A percentile compares a stretch with the other conserved stretches of the same genome.
Evolutionary conservation across 2,329 filamentous ascomycete species (phyloP).

Genomic region (Aureobasidium sp.): DNA sequence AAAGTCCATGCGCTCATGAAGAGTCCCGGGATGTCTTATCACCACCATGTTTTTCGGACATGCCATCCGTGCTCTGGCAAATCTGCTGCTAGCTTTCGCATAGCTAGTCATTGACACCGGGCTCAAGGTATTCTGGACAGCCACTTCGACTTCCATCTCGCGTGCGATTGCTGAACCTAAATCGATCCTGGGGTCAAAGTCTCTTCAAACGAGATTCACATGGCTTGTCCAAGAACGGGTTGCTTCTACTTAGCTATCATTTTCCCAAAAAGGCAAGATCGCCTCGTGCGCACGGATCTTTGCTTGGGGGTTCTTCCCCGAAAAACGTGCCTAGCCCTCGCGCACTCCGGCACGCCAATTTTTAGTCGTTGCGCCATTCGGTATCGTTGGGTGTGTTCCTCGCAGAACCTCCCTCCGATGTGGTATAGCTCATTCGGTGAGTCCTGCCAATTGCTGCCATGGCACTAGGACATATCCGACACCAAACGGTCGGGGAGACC

Average conservation of each 20-base stretch:
- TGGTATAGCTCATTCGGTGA: constrained; percentile 3
- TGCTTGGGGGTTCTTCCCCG: not conserved
- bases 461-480: constrained; percentile 11
- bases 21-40: not conserved
- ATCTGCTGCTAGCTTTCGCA: not conserved
- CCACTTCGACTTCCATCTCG: not conserved
- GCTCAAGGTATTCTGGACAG: not conserved
- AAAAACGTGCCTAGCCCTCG: not conserved
- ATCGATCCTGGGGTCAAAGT: not conserved
- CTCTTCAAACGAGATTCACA: not conserved
- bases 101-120: not conserved
- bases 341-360: not conserved
- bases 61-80: not conserved
- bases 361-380: constrained; percentile 6
- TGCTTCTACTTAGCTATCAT: not conserved
- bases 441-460: not conserved
- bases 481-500: constrained; percentile 10
- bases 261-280: not conserved
- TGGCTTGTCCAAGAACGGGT: not conserved
- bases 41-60: not conserved
- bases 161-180: constrained; percentile 4
- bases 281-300: not conserved
- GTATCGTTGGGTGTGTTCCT: not conserved
- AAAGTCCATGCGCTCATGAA: not conserved
- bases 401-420: not conserved